Conservation (phyloP, 768 basidiomycete genomes). For the Calocybe cyanea region DNA sequence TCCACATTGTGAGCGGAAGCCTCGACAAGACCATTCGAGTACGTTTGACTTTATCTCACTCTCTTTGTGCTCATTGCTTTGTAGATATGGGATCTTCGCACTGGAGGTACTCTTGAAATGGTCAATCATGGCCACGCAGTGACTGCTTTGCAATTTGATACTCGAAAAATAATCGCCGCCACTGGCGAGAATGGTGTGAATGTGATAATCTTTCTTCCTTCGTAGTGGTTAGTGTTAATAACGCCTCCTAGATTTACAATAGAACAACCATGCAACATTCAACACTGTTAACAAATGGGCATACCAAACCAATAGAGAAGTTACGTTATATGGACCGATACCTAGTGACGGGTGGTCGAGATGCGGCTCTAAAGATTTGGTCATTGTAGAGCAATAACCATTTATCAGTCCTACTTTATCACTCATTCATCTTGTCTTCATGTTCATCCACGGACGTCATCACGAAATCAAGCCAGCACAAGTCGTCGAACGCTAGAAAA, state of each 20-base stretch:
- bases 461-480: too few species aligned
- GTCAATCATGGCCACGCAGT: slow-evolving; percentile 89
- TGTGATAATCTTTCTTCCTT: slow-evolving; percentile 36
- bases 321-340: slow-evolving; percentile 97
- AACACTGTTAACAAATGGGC: slow-evolving; percentile 85
- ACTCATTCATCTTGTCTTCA: too few species aligned
- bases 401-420: too few species aligned
- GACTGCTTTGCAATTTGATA: slow-evolving; percentile 91
- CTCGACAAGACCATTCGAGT: slow-evolving; percentile 92
- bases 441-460: too few species aligned
- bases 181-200: slow-evolving; percentile 92
- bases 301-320: slow-evolving; percentile 81
- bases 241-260: slow-evolving; percentile 73
- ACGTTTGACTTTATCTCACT: slow-evolving; percentile 23
- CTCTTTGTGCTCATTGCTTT: neutral
- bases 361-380: slow-evolving; percentile 89
- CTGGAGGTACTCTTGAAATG: slow-evolving; percentile 83
- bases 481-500: too few species aligned
- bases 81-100: slow-evolving; percentile 96
- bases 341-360: slow-evolving; percentile 85
- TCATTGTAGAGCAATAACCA: slow-evolving; percentile 53
- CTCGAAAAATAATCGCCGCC: slow-evolving; percentile 88
- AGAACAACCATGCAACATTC: slow-evolving; percentile 90
- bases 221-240: slow-evolving; percentile 2
- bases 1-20: slow-evolving; percentile 88